Evolutionary conservation across 306 rosid genomes (phyloP).

Genomic region (Lathyrus aphaca): DNA sequence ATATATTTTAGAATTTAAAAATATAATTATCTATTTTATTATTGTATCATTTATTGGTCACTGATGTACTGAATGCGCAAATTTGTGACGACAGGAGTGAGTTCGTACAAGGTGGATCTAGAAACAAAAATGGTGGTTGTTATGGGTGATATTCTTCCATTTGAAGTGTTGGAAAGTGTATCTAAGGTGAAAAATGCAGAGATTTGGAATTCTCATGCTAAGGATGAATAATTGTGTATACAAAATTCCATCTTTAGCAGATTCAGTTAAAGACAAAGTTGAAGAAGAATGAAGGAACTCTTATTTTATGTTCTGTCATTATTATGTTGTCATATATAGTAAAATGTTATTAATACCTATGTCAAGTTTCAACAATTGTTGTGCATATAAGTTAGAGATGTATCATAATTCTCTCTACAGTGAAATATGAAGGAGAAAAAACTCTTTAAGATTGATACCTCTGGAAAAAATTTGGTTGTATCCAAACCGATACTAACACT

Average conservation of each 20-base stretch:
- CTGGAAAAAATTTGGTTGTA: too few relatives aligned
- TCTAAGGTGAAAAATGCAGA: slow-evolving; percentile 84
- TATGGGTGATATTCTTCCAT: slow-evolving; percentile 82
- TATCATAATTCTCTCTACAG: too few relatives aligned
- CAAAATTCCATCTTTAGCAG: slow-evolving; percentile 28
- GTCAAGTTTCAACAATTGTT: slow-evolving; percentile 19
- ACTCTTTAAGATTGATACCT: too few relatives aligned
- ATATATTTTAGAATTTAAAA: background rate
- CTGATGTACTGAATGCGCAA: background rate
- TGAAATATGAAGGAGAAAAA: too few relatives aligned
- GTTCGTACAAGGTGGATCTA: slow-evolving; percentile 78
- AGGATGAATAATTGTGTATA: slow-evolving; percentile 29
- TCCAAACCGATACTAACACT: too few relatives aligned
- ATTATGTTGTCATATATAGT: background rate
- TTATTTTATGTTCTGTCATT: slow-evolving; percentile 29
- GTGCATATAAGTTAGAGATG: too few relatives aligned
- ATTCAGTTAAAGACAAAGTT: slow-evolving; percentile 19
- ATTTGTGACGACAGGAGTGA: slow-evolving; percentile 59
- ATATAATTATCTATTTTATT: background rate
- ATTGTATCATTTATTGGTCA: background rate
- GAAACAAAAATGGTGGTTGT: slow-evolving; percentile 80
- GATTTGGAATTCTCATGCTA: slow-evolving; percentile 56
- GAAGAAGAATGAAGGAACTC: slow-evolving; percentile 38
- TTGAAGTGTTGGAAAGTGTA: slow-evolving; percentile 77
- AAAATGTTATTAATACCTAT: background rate